Conservation (phyloP, 192 early-diverging fungal species). For the Podochytrium sp. region DNA sequence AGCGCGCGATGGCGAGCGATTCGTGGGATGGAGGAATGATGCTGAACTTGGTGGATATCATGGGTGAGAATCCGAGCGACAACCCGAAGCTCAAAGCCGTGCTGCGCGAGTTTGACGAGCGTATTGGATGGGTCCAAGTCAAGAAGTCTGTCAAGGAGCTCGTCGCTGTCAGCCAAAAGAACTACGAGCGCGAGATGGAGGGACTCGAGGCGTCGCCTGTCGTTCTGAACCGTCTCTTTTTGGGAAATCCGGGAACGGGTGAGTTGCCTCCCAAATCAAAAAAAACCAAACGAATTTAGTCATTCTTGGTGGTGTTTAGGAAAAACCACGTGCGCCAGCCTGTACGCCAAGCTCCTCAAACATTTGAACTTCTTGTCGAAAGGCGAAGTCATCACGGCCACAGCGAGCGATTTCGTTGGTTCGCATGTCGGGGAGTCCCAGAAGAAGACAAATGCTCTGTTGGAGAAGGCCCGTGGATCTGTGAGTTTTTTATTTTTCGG, state of each 20-base stretch:
- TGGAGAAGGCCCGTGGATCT: constrained; percentile 36
- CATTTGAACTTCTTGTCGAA: constrained; percentile 34
- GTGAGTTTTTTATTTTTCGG: background rate
- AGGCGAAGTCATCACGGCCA: constrained; percentile 29
- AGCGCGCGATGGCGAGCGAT: constrained; percentile 37
- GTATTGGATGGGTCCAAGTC: constrained; percentile 40
- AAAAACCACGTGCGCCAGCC: constrained; percentile 32
- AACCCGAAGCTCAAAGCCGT: constrained; percentile 36
- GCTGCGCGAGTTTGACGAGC: constrained; percentile 32
- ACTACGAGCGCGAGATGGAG: constrained; percentile 42
- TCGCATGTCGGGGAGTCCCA: constrained; percentile 35
- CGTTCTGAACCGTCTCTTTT: constrained; percentile 35
- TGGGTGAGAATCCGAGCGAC: constrained; percentile 38
- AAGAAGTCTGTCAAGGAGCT: constrained; percentile 37
- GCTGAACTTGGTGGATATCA: constrained; percentile 26
- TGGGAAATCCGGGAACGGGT: constrained; percentile 36
- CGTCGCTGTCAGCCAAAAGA: constrained; percentile 35
- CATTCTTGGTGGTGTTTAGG: background rate
- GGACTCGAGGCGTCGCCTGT: constrained; percentile 29
- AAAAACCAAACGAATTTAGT: background rate
- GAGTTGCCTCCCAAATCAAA: background rate
- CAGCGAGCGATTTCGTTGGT: constrained; percentile 37
- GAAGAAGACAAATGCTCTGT: constrained; percentile 31
- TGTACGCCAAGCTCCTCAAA: constrained; percentile 36
- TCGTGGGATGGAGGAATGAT: constrained; percentile 24